Evolutionary conservation across 2,329 filamentous ascomycete genomes (phyloP).

Genomic region (Botryotinia globosa): DNA sequence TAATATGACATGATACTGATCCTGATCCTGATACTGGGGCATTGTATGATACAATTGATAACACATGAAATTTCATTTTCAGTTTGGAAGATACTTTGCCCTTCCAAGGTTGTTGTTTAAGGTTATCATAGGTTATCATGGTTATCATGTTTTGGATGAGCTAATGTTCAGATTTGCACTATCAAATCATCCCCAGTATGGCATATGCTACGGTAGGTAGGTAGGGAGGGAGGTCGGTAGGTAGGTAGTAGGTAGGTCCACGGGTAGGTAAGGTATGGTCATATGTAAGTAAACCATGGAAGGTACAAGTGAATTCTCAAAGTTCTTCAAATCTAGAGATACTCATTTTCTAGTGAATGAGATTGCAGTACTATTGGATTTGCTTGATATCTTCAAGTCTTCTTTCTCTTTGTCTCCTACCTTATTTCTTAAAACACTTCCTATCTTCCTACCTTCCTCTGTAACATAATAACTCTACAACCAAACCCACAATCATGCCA

Average conservation of each 20-base stretch:
- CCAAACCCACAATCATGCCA: conserved; percentile 41
- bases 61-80: neutral
- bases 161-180: neutral
- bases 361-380: neutral
- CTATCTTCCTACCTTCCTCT: neutral
- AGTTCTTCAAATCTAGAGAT: neutral
- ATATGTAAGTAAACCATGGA: neutral
- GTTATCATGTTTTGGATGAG: neutral
- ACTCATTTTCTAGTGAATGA: conserved; percentile 7
- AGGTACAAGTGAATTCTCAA: neutral
- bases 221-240: neutral
- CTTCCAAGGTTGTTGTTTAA: neutral
- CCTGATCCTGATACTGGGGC: neutral
- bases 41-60: neutral
- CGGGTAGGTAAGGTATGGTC: neutral
- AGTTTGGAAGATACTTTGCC: neutral
- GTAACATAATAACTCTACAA: neutral
- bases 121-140: neutral
- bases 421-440: neutral
- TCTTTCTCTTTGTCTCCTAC: conserved; percentile 1
- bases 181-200: neutral
- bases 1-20: neutral
- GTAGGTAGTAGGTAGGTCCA: neutral
- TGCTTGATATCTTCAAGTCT: neutral
- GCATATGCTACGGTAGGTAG: neutral